These are phyloP conservation scores for Magnolia changhungtana DNA, from an alignment of 164 flowering plant genomes.

Conservation along the genomic window DNA sequence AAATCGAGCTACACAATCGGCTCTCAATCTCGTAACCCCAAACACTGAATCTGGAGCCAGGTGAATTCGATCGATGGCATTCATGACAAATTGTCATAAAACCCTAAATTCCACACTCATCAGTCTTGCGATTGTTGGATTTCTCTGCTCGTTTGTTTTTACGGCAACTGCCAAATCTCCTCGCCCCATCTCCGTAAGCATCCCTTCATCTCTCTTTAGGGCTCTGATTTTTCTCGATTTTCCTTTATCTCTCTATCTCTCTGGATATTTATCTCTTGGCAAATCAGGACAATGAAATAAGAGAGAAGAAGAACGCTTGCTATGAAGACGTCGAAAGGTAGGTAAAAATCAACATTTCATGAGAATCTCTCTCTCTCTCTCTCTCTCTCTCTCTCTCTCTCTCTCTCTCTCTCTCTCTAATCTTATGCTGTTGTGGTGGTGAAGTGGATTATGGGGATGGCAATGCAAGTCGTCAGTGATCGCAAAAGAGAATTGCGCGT, in stretches of 20 bases:
- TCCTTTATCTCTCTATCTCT: neutral
- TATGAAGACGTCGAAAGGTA: constrained; percentile 73
- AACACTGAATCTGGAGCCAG: too few species aligned
- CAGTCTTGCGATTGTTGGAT: neutral
- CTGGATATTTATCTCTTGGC: neutral
- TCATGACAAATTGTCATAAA: too few species aligned
- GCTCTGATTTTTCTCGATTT: neutral
- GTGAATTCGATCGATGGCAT: too few species aligned
- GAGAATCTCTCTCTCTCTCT: neutral
- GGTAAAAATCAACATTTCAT: neutral
- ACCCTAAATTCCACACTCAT: too few species aligned
- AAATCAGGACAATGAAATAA: constrained; percentile 46
- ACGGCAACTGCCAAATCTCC: constrained; percentile 23
- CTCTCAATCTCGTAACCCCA: too few species aligned
- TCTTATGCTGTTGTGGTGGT: neutral
- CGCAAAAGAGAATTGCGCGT: constrained; percentile 88
- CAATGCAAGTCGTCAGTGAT: constrained; percentile 67
- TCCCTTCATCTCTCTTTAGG: neutral
- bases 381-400: neutral
- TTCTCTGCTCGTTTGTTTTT: neutral
- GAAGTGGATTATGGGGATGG: constrained; percentile 84
- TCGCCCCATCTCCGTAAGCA: constrained; percentile 19
- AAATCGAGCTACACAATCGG: too few species aligned
- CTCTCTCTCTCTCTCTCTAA: neutral
- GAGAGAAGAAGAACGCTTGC: constrained; percentile 54